Conservation (phyloP, 768 basidiomycete genomes). For the Pseudohyphozyma bogoriensis region DNA sequence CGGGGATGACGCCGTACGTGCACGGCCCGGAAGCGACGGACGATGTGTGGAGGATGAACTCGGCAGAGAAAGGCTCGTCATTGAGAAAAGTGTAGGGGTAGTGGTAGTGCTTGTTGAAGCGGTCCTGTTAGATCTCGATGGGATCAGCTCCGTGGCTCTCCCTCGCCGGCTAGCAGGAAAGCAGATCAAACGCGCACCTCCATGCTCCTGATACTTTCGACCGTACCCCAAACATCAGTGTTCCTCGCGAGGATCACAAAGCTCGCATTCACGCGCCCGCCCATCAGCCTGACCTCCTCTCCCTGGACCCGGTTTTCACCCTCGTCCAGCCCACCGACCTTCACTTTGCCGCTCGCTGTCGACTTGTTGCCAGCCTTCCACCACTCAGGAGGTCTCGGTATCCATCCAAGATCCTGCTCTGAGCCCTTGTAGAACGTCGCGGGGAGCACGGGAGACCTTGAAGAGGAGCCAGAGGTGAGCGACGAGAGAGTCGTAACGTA, state of each 20-base stretch:
- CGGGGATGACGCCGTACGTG: slow-evolving; percentile 38
- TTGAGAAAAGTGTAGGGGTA: slow-evolving; percentile 83
- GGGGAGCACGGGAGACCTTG: not conserved
- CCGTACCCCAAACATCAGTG: not conserved
- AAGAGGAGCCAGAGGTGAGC: not conserved
- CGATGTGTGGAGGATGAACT: slow-evolving; percentile 52
- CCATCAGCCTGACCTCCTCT: not conserved
- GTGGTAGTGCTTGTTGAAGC: slow-evolving; percentile 25
- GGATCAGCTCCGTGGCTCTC: not conserved
- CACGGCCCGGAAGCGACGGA: slow-evolving; percentile 13
- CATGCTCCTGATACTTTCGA: not conserved
- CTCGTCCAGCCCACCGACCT: no score
- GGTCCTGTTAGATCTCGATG: not conserved
- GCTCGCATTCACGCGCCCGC: not conserved
- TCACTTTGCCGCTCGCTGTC: no score
- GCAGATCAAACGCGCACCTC: not conserved
- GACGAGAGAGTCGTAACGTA: not conserved
- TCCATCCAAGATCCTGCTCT: not conserved
- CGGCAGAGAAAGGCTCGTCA: slow-evolving; percentile 55
- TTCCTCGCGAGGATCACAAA: slow-evolving; percentile 2
- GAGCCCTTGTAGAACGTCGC: not conserved
- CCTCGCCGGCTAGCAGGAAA: not conserved
- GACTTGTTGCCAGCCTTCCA: no score
- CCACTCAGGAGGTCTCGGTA: not conserved
- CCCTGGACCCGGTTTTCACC: not conserved